Percentiles rank a stretch among this genome's conserved stretches.
These are phyloP conservation scores for Musa balbisiana DNA, from an alignment of 202 grass and related monocot species.

Conservation along the genomic window DNA sequence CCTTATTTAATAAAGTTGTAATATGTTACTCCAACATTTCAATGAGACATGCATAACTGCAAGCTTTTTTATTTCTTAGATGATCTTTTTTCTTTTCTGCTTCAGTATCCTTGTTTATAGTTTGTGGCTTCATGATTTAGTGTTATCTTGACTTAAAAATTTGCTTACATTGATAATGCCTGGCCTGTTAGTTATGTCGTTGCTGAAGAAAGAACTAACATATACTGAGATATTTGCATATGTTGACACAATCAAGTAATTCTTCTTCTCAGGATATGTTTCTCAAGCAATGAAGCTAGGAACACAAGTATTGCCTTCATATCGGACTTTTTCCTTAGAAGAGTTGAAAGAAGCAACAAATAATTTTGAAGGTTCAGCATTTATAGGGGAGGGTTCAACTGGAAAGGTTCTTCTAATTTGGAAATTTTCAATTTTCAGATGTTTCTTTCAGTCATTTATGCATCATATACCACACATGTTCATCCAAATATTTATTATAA, in stretches of 20 bases:
- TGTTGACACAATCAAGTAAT: slow-evolving; percentile 1
- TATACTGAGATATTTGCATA: neutral
- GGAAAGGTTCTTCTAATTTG: slow-evolving; percentile 56
- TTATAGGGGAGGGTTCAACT: slow-evolving; percentile 84
- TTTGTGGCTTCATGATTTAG: neutral
- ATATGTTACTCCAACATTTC: no score
- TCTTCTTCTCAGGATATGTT: slow-evolving; percentile 63
- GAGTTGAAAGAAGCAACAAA: slow-evolving; percentile 92
- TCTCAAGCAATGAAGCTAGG: slow-evolving; percentile 83
- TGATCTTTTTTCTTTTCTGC: no score
- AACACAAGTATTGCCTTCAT: slow-evolving; percentile 60
- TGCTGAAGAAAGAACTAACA: neutral
- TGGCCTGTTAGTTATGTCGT: neutral
- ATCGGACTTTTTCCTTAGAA: slow-evolving; percentile 72
- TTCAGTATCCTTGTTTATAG: no score
- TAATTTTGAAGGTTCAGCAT: slow-evolving; percentile 57
- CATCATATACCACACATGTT: no score
- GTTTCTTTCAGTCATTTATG: neutral
- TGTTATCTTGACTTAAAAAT: neutral
- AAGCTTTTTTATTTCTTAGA: no score
- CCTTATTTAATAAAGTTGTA: no score
- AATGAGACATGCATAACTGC: no score
- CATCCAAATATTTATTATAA: no score
- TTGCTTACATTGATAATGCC: neutral
- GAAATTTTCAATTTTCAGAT: neutral